These are phyloP conservation scores for Kondoa malvinella DNA, from an alignment of 768 basidiomycete genomes.

Conservation along the genomic window DNA sequence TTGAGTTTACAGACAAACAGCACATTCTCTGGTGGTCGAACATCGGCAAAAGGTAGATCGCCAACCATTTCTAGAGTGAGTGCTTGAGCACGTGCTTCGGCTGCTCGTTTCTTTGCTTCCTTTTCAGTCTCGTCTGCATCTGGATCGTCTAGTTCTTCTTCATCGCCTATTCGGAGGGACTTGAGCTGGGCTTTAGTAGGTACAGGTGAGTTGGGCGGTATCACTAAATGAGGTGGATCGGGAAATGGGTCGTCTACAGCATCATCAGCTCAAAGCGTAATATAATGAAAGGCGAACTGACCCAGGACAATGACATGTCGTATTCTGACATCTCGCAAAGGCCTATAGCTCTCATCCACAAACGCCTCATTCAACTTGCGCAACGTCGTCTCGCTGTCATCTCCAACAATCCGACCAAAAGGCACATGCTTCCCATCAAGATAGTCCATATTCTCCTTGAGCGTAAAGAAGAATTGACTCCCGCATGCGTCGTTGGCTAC, in stretches of 20 bases:
- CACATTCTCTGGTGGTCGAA: slow-evolving; percentile 93
- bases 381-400: slow-evolving; percentile 58
- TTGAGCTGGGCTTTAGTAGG: slow-evolving; percentile 51
- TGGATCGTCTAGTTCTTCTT: slow-evolving; percentile 46
- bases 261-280: background rate
- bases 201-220: slow-evolving; percentile 59
- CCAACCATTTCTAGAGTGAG: slow-evolving; percentile 98
- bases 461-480: slow-evolving; percentile 90
- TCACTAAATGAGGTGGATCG: slow-evolving; percentile 58
- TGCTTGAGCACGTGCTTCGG: slow-evolving; percentile 74
- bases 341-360: slow-evolving; percentile 69
- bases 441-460: slow-evolving; percentile 79
- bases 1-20: slow-evolving; percentile 98
- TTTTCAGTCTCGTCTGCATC: slow-evolving; percentile 68
- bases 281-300: slow-evolving; percentile 31
- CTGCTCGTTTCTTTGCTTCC: slow-evolving; percentile 62
- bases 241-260: slow-evolving; percentile 77
- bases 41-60: slow-evolving; percentile 92
- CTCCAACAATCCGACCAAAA: slow-evolving; percentile 86
- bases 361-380: slow-evolving; percentile 85
- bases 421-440: slow-evolving; percentile 86
- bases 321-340: slow-evolving; percentile 84
- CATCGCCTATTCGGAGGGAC: slow-evolving; percentile 78
- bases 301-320: slow-evolving; percentile 90
- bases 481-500: slow-evolving; percentile 83